A percentile compares a stretch with the other conserved stretches of the same genome.
These are phyloP conservation scores for Ogataea paradorogensis DNA, from an alignment of 805 yeast species.

Conservation along the genomic window DNA sequence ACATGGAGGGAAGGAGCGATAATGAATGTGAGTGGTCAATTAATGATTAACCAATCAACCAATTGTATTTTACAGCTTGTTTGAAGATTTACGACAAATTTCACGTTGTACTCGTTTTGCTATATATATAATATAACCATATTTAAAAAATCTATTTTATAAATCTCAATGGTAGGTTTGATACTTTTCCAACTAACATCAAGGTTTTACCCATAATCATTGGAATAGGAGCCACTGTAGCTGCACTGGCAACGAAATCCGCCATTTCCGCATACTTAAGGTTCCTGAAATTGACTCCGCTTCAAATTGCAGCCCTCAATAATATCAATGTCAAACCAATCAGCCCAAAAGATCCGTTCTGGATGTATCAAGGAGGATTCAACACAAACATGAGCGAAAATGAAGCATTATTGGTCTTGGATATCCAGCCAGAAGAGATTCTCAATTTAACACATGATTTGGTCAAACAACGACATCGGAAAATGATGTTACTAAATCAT, in stretches of 20 bases:
- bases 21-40: too few species aligned
- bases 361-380: slow-evolving; percentile 58
- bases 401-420: slow-evolving; percentile 66
- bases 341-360: slow-evolving; percentile 24
- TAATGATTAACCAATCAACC: too few species aligned
- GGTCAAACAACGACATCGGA: slow-evolving; percentile 70
- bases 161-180: slow-evolving; percentile 6
- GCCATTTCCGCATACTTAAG: slow-evolving; percentile 33
- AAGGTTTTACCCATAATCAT: slow-evolving; percentile 49
- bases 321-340: slow-evolving; percentile 27
- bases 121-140: not conserved
- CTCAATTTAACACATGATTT: slow-evolving; percentile 43
- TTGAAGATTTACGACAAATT: not conserved
- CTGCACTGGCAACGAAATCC: slow-evolving; percentile 47
- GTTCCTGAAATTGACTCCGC: slow-evolving; percentile 32
- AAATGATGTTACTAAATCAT: slow-evolving; percentile 76
- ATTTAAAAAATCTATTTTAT: not conserved
- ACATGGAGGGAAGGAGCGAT: too few species aligned
- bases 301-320: slow-evolving; percentile 40
- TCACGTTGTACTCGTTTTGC: not conserved
- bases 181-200: slow-evolving; percentile 12
- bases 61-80: not conserved
- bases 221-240: slow-evolving; percentile 53
- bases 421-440: slow-evolving; percentile 56
- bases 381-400: slow-evolving; percentile 60